Percentiles rank a stretch among this genome's conserved stretches.
Evolutionary conservation across 805 yeast species (phyloP).

Genomic region (Wickerhamomyces rabaulensis): DNA sequence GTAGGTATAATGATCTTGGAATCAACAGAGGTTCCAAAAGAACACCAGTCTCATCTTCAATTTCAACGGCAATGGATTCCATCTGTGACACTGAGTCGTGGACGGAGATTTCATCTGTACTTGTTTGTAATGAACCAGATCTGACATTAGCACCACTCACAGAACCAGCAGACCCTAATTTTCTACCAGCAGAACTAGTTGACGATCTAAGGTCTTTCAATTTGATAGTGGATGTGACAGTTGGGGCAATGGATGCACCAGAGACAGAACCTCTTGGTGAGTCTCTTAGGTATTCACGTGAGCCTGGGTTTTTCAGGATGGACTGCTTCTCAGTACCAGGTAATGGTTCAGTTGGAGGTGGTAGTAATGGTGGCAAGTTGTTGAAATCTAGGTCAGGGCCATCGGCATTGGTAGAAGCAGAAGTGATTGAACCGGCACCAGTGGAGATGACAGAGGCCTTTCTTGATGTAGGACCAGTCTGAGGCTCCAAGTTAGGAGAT

Average conservation of each 20-base stretch:
- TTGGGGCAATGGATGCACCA: slow-evolving; percentile 11
- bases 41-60: slow-evolving; percentile 13
- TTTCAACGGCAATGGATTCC: slow-evolving; percentile 11
- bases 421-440: slow-evolving; percentile 24
- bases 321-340: slow-evolving; percentile 24
- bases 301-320: slow-evolving; percentile 7
- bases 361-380: slow-evolving; percentile 48
- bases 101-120: slow-evolving; percentile 13
- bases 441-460: slow-evolving; percentile 33
- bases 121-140: slow-evolving; percentile 12
- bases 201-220: slow-evolving; percentile 19
- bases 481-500: slow-evolving; percentile 4
- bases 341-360: slow-evolving; percentile 51
- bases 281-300: slow-evolving; percentile 18
- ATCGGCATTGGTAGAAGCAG: slow-evolving; percentile 23
- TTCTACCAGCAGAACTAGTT: slow-evolving; percentile 12
- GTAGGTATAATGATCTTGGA: slow-evolving; percentile 66
- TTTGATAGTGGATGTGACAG: slow-evolving; percentile 3
- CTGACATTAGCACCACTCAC: slow-evolving; percentile 11
- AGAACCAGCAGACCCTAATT: not conserved
- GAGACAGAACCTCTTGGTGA: slow-evolving; percentile 48
- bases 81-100: slow-evolving; percentile 11
- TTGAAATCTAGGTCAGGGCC: slow-evolving; percentile 23
- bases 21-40: slow-evolving; percentile 55
- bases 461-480: slow-evolving; percentile 26